Conservation (phyloP, 2,329 filamentous ascomycete genomes). For the Fusarium austroafricanum region DNA sequence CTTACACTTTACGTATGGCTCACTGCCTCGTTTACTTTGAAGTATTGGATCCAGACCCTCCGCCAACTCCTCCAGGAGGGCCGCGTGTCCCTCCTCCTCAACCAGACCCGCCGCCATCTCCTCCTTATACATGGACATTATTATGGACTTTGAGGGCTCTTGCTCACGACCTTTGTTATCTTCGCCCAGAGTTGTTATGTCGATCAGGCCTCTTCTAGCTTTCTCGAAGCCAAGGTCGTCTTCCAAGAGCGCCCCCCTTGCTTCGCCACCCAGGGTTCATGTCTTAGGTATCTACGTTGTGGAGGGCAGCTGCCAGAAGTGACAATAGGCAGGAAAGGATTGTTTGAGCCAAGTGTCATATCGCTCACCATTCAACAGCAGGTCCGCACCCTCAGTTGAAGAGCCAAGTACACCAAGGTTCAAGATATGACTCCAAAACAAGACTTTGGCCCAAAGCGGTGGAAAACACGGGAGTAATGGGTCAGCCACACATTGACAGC, state of each 20-base stretch:
- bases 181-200: neutral
- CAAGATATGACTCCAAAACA: slow-evolving; percentile 1
- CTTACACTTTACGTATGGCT: slow-evolving; percentile 6
- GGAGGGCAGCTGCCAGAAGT: neutral
- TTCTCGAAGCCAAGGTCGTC: slow-evolving; percentile 8
- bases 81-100: slow-evolving; percentile 47
- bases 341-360: neutral
- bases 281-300: slow-evolving; percentile 9
- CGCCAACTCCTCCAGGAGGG: slow-evolving; percentile 46
- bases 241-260: slow-evolving; percentile 13
- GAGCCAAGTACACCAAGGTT: slow-evolving; percentile 29
- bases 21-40: slow-evolving; percentile 11
- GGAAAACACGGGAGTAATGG: neutral
- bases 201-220: slow-evolving; percentile 19
- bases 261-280: slow-evolving; percentile 9
- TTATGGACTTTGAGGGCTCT: neutral
- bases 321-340: neutral
- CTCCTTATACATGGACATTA: slow-evolving; percentile 39
- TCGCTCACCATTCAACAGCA: neutral
- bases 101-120: slow-evolving; percentile 46
- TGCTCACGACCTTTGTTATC: neutral
- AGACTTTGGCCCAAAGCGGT: neutral
- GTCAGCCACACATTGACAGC: neutral
- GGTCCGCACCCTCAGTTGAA: neutral
- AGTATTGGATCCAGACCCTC: slow-evolving; percentile 42